These are phyloP conservation scores for Fusarium agapanthi DNA, from an alignment of 2,329 filamentous ascomycete genomes.

Conservation along the genomic window DNA sequence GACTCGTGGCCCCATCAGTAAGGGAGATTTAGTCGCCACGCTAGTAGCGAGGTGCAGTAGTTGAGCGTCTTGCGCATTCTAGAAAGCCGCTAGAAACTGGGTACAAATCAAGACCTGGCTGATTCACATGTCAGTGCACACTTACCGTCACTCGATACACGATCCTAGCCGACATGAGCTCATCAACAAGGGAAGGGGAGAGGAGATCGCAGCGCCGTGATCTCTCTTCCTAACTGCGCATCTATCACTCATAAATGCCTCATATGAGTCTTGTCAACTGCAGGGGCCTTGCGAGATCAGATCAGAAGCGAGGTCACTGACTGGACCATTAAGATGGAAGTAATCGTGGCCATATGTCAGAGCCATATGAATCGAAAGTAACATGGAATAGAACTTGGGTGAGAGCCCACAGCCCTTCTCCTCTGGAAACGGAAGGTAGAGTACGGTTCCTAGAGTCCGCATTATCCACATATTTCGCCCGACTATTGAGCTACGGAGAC, in stretches of 20 bases:
- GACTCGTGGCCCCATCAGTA: neutral
- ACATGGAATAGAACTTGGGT: neutral
- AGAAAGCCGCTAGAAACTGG: neutral
- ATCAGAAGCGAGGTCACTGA: neutral
- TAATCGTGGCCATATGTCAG: neutral
- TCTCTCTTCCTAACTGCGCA: neutral
- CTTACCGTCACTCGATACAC: neutral
- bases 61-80: neutral
- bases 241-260: neutral
- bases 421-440: neutral
- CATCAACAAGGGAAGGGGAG: neutral
- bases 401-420: neutral
- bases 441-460: neutral
- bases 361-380: fast-evolving
- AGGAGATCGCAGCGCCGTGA: neutral
- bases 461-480: neutral
- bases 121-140: neutral
- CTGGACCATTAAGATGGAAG: neutral
- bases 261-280: neutral
- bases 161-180: neutral
- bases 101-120: too few species aligned
- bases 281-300: fast-evolving
- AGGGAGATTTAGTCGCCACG: neutral
- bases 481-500: too few species aligned
- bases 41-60: neutral